Evolutionary conservation across 164 flowering plant species (phyloP).

Genomic region (Chloranthus sessilifolius): DNA sequence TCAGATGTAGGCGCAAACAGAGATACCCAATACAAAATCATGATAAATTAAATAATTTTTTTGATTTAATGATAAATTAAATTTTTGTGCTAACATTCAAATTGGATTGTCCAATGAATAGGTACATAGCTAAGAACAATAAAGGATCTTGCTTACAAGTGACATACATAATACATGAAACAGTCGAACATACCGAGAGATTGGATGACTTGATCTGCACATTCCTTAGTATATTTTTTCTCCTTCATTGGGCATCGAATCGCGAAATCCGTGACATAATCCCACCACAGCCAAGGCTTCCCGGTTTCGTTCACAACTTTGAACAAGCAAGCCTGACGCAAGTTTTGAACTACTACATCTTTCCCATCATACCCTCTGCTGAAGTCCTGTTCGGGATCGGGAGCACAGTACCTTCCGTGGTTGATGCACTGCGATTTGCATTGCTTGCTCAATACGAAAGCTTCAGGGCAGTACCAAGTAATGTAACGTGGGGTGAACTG

Average conservation of each 20-base stretch:
- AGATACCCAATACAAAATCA: no score
- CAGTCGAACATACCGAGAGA: conserved; percentile 61
- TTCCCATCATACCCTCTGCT: conserved; percentile 81
- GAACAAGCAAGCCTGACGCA: conserved; percentile 69
- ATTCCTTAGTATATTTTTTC: conserved; percentile 70
- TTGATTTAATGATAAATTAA: no score
- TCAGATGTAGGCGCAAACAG: no score
- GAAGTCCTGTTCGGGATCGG: conserved; percentile 90
- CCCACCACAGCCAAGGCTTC: conserved; percentile 96
- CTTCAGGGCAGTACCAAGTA: conserved; percentile 92
- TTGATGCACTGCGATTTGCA: conserved; percentile 94
- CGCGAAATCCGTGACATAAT: conserved; percentile 81
- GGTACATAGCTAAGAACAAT: no score
- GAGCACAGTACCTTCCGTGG: conserved; percentile 93
- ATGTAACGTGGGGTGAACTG: conserved; percentile 86
- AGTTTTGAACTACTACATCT: conserved; percentile 82
- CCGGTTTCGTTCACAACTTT: conserved; percentile 76
- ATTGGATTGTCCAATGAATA: no score
- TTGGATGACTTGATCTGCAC: conserved; percentile 71
- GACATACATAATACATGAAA: no score
- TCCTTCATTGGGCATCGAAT: conserved; percentile 93
- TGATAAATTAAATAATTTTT: no score
- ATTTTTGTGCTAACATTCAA: no score
- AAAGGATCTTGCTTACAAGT: no score
- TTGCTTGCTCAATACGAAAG: conserved; percentile 71